A percentile compares a stretch with the other conserved stretches of the same genome.
Evolutionary conservation across 2,329 filamentous ascomycete species (phyloP).

Genomic region (Leptosphaerulina australis): DNA sequence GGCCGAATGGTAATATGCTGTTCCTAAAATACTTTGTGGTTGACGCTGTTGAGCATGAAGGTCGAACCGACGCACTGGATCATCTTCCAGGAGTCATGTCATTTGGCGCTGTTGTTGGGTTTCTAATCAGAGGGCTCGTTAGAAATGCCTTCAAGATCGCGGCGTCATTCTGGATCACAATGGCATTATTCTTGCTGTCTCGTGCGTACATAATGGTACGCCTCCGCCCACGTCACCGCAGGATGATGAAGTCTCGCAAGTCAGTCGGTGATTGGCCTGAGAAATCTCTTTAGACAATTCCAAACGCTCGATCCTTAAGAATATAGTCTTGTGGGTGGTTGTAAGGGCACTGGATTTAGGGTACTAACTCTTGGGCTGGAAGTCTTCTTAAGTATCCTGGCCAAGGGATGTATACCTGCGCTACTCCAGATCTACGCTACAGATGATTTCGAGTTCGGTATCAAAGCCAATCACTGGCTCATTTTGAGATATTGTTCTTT

Average conservation of each 20-base stretch:
- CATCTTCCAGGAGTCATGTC: conserved; percentile 70
- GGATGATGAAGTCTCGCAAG: conserved; percentile 30
- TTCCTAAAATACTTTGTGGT: conserved; percentile 72
- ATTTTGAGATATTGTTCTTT: conserved; percentile 55
- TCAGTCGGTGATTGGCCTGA: conserved; percentile 48
- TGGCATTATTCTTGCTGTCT: conserved; percentile 59
- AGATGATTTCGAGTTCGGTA: conserved; percentile 53
- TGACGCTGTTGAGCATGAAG: conserved; percentile 65
- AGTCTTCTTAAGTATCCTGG: conserved; percentile 71
- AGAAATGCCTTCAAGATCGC: conserved; percentile 68
- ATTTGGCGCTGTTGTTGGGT: conserved; percentile 69
- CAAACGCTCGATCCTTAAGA: conserved; percentile 65
- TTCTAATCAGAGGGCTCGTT: conserved; percentile 67
- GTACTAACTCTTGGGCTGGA: conserved; percentile 68
- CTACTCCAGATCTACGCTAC: conserved; percentile 60
- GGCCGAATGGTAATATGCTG: conserved; percentile 71
- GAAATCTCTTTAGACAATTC: conserved; percentile 67
- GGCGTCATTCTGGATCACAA: conserved; percentile 68
- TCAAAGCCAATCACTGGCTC: conserved; percentile 54
- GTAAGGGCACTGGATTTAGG: conserved; percentile 62
- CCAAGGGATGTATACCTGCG: conserved; percentile 70
- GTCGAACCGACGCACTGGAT: conserved; percentile 69
- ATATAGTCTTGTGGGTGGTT: conserved; percentile 59
- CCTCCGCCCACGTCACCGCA: conserved; percentile 56
- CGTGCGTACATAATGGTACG: conserved; percentile 51